phyloP scores from a whole-genome alignment of 257 asterid species.

The Fraxinus cuspidata region DNA sequence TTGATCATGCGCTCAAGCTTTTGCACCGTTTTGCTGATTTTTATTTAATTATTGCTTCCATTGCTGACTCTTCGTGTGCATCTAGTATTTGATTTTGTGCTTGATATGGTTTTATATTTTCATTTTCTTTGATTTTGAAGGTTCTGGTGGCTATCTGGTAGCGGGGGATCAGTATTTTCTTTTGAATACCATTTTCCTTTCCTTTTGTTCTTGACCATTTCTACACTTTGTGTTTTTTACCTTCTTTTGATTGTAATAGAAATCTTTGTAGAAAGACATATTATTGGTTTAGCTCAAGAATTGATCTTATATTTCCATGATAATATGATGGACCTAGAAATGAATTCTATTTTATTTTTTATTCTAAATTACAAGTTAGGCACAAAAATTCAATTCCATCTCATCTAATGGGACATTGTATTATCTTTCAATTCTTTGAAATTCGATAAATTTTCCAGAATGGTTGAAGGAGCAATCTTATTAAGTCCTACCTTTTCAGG shows the following conservation, averaged over 20 bases:
- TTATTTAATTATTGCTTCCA: neutral
- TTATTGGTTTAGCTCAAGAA: neutral
- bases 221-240: neutral
- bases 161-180: neutral
- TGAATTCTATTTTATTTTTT: neutral
- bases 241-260: neutral
- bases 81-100: slow-evolving; percentile 3
- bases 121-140: neutral
- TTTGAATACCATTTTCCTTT: neutral
- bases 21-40: neutral
- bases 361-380: neutral
- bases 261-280: neutral
- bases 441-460: neutral
- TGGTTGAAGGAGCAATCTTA: neutral
- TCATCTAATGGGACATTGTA: neutral
- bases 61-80: slow-evolving; percentile 20
- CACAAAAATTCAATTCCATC: neutral
- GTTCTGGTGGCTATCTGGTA: neutral
- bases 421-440: neutral
- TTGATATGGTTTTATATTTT: neutral
- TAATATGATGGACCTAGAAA: neutral
- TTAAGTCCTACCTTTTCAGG: neutral
- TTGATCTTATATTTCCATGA: neutral
- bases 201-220: neutral
- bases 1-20: slow-evolving; percentile 4